Base-by-base conservation (phyloP, 75 land plant genomes). In the Pseudotsuga menziesii region DNA sequence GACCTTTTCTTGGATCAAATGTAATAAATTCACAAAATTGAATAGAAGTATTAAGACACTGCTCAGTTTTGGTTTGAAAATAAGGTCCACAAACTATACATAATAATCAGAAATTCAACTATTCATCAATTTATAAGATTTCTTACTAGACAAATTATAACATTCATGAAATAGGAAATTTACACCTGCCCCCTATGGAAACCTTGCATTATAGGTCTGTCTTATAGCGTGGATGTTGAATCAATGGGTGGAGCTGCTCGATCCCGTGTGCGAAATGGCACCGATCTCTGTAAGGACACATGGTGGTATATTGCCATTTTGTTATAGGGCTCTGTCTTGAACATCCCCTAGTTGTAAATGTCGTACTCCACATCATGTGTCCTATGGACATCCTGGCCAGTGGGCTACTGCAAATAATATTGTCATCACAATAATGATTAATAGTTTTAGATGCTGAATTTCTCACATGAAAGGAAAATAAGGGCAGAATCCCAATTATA, bases 261-360 rank as follows among this genome's bases (percentile, higher is more conserved):
- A 87, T 71, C 35, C 95, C 95, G 75, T 93, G 95, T 4, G 95
- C 95, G 75, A 93, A 93, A 78, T 93, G 95, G 80, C 95, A 93
- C 41, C 85, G 85, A 15, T 83, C 85, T 29, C 88, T 89, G 76
- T 93, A 93, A 4, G 93, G 91, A 72, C 95, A 93, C 0, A 76
- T 73, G 19, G 91, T 91, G 7, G 80, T 87, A 75, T 88, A 85
- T 63, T 87, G 83, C 95, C 95, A 93, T 73, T 29, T 91, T 90
- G 82, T 89, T 88, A 86, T 93, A 93, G 48, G 91, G 88, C 83
- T 93, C 95, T 4, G 95, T 93, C 83, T 93, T 93, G 80, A 81
- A 80, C 89, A 85, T 90, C n/a, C 94, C 94, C 76, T 92, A 92
- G 75, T 84, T 82, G 86, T 84, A 84, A 14, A 79, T 88, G 17